Percentiles rank a stretch among this genome's conserved stretches.
Conservation (phyloP, 2,329 filamentous ascomycete species). For the Cordyceps tenuipes region DNA sequence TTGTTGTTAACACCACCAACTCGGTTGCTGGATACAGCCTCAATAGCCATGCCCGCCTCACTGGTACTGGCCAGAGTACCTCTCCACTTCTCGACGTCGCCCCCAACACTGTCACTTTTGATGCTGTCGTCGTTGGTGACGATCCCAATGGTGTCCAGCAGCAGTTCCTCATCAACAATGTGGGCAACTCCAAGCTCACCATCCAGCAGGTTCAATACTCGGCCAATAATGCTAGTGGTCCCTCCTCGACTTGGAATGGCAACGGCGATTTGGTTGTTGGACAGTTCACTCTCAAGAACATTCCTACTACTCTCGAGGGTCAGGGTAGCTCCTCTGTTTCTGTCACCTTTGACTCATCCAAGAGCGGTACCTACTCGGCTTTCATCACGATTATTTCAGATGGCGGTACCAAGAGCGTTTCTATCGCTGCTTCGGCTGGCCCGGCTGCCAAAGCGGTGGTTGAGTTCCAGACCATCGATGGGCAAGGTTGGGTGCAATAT, state of each 20-base stretch:
- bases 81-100: slow-evolving; percentile 37
- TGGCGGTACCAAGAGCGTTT: slow-evolving; percentile 41
- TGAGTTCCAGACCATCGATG: slow-evolving; percentile 47
- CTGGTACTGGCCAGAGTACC: slow-evolving; percentile 39
- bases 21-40: slow-evolving; percentile 35
- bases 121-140: slow-evolving; percentile 37
- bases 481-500: slow-evolving; percentile 41
- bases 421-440: slow-evolving; percentile 41
- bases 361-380: slow-evolving; percentile 38
- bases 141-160: slow-evolving; percentile 30
- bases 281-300: slow-evolving; percentile 38
- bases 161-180: slow-evolving; percentile 39
- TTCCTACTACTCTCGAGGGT: slow-evolving; percentile 37
- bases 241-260: slow-evolving; percentile 31
- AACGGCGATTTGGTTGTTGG: slow-evolving; percentile 32
- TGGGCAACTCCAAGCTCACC: slow-evolving; percentile 37
- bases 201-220: slow-evolving; percentile 39
- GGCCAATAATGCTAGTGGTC: slow-evolving; percentile 32
- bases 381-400: slow-evolving; percentile 39
- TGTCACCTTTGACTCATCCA: slow-evolving; percentile 39
- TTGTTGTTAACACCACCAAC: slow-evolving; percentile 42
- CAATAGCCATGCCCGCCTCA: slow-evolving; percentile 37
- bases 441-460: slow-evolving; percentile 40
- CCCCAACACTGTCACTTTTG: slow-evolving; percentile 41
- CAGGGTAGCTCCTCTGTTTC: slow-evolving; percentile 31